A percentile compares a stretch with the other conserved stretches of the same genome.
Conservation (phyloP, 116 monocot genomes). For the Papilionanthe hybrid region DNA sequence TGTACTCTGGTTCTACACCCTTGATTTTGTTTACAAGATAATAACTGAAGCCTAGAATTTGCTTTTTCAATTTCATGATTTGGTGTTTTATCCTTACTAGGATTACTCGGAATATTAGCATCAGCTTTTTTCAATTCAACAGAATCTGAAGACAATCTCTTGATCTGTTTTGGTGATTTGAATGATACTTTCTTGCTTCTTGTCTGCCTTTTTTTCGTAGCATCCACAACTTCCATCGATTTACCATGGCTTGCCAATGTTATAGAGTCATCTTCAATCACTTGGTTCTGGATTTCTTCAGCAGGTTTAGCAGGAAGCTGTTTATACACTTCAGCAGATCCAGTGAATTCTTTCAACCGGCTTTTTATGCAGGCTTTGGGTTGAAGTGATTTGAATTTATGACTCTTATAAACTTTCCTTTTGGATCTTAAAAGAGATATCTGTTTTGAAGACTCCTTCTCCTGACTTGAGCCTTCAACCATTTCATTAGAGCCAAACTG, state of each 20-base stretch:
- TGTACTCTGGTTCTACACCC: background rate
- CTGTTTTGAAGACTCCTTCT: background rate
- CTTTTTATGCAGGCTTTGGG: background rate
- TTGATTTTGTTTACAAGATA: background rate
- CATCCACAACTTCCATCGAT: background rate
- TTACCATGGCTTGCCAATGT: slow-evolving; percentile 1
- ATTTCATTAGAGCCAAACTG: background rate
- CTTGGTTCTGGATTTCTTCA: slow-evolving; percentile 6
- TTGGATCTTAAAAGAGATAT: background rate
- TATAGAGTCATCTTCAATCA: background rate
- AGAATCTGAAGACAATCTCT: slow-evolving; percentile 10
- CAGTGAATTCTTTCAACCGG: background rate
- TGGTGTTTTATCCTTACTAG: slow-evolving; percentile 1
- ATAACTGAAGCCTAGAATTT: background rate
- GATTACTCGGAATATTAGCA: slow-evolving; percentile 10
- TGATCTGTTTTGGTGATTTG: slow-evolving; percentile 11
- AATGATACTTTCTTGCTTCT: slow-evolving; percentile 1
- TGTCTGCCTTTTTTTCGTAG: slow-evolving; percentile 3
- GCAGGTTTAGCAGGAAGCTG: background rate
- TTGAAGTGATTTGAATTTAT: background rate
- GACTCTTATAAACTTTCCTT: slow-evolving; percentile 4
- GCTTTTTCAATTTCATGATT: slow-evolving; percentile 13
- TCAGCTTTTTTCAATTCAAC: slow-evolving; percentile 1
- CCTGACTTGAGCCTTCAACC: slow-evolving; percentile 14
- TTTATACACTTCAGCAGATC: slow-evolving; percentile 3